Base-by-base conservation (phyloP, 2,329 filamentous ascomycete species). In the Fonsecaea multimorphosa region DNA sequence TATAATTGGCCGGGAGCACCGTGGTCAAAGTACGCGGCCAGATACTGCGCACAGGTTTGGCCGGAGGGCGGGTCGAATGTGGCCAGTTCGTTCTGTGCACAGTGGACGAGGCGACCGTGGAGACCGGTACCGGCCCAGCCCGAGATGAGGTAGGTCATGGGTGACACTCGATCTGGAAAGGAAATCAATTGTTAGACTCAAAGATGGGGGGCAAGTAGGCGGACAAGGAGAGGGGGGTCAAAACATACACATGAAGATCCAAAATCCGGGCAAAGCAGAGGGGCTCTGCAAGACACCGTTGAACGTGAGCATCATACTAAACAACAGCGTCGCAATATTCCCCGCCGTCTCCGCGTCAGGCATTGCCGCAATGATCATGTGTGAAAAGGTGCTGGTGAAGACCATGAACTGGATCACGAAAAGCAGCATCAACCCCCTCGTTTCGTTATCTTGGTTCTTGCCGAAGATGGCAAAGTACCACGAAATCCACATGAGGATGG, bases 281-380 rank as follows among this genome's bases (percentile, higher is more conserved):
- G 89, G 89, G 6, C 81, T 80, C 32, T 88, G 87, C 68, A 96
- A 84, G 58, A 95, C 89, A 83, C 78, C 77, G 73, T 88, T 91
- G 83, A 93, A 94, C 72, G 92, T 86, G 61, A 93, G 82, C 68
- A 85, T 87, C 63, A 94, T 82, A 36, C 85, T 87, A 80, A 94
- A 93, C 73, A 90, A 78, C 65, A 94, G 75, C 68, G 92, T 91
- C 72, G 90, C 90, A 68, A 95, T 82, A 77, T 93, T 93, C 59
- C 89, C 87, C 0, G 89, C 90, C 74, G 91, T 91, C 61, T 82
- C 87, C 0, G 91, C 78, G 68, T 82, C 81, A 34, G 78, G 90
- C 0, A 90, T 88, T 73, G 91, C 92, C 0, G 91, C 90, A 63
- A 88, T 89, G 70, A 93, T 90, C 87, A 89, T 92, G 74, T 92